Evolutionary conservation across 108 stramenopile genomes (phyloP).

Genomic region (Asterionellopsis glacialis): DNA sequence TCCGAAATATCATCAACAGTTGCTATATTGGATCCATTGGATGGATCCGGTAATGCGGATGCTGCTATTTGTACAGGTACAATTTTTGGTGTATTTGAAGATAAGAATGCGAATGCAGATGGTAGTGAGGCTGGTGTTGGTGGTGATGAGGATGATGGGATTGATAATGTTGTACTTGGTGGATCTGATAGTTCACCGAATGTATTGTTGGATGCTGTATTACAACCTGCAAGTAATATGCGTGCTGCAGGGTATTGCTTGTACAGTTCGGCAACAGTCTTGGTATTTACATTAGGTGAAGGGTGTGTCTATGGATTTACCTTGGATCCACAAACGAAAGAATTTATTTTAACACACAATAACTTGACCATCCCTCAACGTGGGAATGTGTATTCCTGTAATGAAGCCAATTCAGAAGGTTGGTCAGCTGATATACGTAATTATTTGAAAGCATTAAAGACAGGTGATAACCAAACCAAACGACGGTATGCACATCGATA

Average conservation of each 20-base stretch:
- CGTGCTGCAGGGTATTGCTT: constrained; percentile 93
- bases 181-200: background rate
- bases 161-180: background rate
- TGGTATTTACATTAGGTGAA: constrained; percentile 88
- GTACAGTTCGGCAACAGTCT: constrained; percentile 92
- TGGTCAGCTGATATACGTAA: constrained; percentile 76
- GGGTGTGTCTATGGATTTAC: constrained; percentile 91
- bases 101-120: constrained; percentile 2
- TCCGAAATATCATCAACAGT: background rate
- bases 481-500: constrained; percentile 83
- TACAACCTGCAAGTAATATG: constrained; percentile 90
- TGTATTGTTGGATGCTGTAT: constrained; percentile 27
- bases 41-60: constrained; percentile 98
- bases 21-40: constrained; percentile 96
- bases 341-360: constrained; percentile 93
- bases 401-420: constrained; percentile 93
- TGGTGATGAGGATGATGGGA: constrained; percentile 11
- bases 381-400: constrained; percentile 92
- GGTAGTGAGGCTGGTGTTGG: background rate
- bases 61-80: constrained; percentile 97
- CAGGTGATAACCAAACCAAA: constrained; percentile 57
- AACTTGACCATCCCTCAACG: constrained; percentile 83
- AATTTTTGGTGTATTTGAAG: constrained; percentile 93
- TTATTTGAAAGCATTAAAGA: constrained; percentile 84
- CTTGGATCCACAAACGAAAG: constrained; percentile 92